Base-by-base conservation (phyloP, 768 basidiomycete genomes). In the Amyloporia xantha region DNA sequence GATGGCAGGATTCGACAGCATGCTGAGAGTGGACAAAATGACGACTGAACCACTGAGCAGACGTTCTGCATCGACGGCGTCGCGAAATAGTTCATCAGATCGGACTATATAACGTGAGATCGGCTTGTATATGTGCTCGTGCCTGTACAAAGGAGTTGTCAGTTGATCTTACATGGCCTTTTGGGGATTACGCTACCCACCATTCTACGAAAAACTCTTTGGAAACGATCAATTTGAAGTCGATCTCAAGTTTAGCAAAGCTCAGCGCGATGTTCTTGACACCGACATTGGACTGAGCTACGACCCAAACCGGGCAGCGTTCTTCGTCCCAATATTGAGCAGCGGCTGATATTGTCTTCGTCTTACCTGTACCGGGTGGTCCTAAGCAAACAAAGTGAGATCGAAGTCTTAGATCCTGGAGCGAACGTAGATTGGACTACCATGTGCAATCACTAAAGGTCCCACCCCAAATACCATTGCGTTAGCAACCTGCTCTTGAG, bases 231-330 rank as follows among this genome's bases (percentile, higher is more conserved):
- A 91, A 70, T 48, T 71, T 78, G 78, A 83, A 91, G 11, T 74
- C 57, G 48, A 86, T 72, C 0, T 66, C 68, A 55, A 73, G 67
- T n/a, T 71, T 62, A 27, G 72, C 58, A 27, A 91, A 66, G 63
- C 83, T 86, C 58, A 83, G 78, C 28, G 86, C 88, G 63, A 91
- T 90, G 54, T 91, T 91, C 63, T 88, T 88, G 21, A 91, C 88
- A 10, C 84, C 88, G 40, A 90, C 79, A 66, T 91, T 91, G 15
- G 84, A 85, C 55, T 91, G 84, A 10, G 88, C 86, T 57, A 87
- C 68, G 5, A 91, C 76, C 82, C 85, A 91, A 2, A 86, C 59
- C 0, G 57, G 39, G 4, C 5, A 19, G 9, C 74, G 1, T 64
- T 59, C 2, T 0, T 57, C 12, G 4, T 59, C 58, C 71, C 73